Base-by-base conservation (phyloP, 2,329 filamentous ascomycete species). In the Coleophoma crateriformis region DNA sequence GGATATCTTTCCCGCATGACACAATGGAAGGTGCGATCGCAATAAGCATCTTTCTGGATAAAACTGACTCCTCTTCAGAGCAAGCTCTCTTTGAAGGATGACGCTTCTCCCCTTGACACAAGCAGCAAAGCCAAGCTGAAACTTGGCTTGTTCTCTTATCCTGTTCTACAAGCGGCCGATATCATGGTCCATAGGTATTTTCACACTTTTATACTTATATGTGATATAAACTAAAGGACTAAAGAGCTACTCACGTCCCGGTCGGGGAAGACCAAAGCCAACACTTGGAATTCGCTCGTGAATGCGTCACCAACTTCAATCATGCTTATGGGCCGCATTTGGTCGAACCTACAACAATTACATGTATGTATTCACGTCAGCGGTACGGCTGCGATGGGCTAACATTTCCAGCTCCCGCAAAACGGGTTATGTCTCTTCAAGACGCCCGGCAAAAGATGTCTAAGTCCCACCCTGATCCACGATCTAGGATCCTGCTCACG, bases 1-100 rank as follows among this genome's bases (percentile, higher is more conserved):
- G 94, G 94, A 37, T 95, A 96, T 69, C 73, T 99, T n/a, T 87
- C 87, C 10, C 79, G 94, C n/a, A 99, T 99, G 94, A 97, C 94
- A 27, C 94, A 97, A 68, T 99, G 94, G 91, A 99, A 99, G 83
- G 90, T 89, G 63, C 56, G 63, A 52, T 39, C 38, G 14, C 20
- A 33, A 33, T 4, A 15, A 46, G 38, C 15, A 33, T 13, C 17
- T 40, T 12, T 15, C 32, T 10, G 39, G 34, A 45, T 19, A 15
- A 48, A n/a, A 37, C 41, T 53, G 11, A 53, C 6, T 12, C 7
- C 4, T 44, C 15, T 39, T 39, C 54, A 90, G 87, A 88, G 81
- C 67, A 95, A 95, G 67, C 71, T 94, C 15, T 75, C 82, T 17
- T 67, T 90, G 17, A 69, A 78, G 10, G 74, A 84, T 17, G 73